Evolutionary conservation across 2,329 filamentous ascomycete species (phyloP).

Genomic region (Fusarium concolor): DNA sequence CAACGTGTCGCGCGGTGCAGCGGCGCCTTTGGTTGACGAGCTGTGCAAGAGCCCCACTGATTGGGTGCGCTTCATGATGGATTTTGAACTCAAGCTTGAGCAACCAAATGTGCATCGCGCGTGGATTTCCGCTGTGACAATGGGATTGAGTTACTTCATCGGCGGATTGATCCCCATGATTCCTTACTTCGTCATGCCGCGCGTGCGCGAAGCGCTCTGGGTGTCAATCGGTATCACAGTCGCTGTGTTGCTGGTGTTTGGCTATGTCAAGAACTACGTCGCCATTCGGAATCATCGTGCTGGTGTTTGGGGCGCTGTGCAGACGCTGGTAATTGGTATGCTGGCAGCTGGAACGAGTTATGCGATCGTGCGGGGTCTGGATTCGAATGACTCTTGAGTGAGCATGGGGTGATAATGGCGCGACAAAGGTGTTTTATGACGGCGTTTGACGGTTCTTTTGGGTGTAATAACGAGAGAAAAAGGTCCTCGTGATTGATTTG

Average conservation of each 20-base stretch:
- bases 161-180: conserved; percentile 77
- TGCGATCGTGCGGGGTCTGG: conserved; percentile 68
- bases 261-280: conserved; percentile 72
- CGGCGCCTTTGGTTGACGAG: conserved; percentile 61
- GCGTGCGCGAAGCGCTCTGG: conserved; percentile 62
- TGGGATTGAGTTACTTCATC: conserved; percentile 76
- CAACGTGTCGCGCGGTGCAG: conserved; percentile 58
- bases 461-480: not conserved
- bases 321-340: conserved; percentile 74
- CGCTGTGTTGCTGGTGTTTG: conserved; percentile 70
- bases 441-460: conserved; percentile 29
- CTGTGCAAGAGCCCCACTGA: conserved; percentile 60
- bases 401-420: not conserved
- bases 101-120: conserved; percentile 58
- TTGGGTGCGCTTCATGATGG: conserved; percentile 70
- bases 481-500: conserved; percentile 9
- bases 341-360: conserved; percentile 75
- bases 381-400: conserved; percentile 46
- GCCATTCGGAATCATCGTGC: conserved; percentile 63
- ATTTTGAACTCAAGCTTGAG: conserved; percentile 65
- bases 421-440: conserved; percentile 12
- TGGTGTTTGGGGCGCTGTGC: conserved; percentile 68
- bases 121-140: conserved; percentile 70
- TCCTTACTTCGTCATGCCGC: conserved; percentile 72
- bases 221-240: conserved; percentile 71